Percentiles rank a stretch among this genome's conserved stretches.
Conservation (phyloP, 768 basidiomycete genomes). For the Lactarius pseudohatsudake region DNA sequence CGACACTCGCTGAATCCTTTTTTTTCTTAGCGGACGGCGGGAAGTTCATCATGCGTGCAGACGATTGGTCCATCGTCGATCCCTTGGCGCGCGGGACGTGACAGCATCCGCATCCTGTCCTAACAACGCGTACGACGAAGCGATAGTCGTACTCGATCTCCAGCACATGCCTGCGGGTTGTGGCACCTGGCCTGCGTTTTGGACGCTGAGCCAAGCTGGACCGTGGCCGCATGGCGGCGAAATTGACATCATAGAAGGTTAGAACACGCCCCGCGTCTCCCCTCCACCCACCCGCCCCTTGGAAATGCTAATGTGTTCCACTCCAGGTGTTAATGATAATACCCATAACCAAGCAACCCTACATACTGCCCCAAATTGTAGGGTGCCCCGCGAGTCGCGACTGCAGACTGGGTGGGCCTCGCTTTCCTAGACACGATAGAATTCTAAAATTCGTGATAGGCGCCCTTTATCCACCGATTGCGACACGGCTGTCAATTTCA, state of each 20-base stretch:
- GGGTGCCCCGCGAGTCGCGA: slow-evolving; percentile 38
- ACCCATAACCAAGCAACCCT: slow-evolving; percentile 50
- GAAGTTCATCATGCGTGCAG: slow-evolving; percentile 60
- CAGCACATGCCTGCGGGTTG: slow-evolving; percentile 62
- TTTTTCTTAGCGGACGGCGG: slow-evolving; percentile 37
- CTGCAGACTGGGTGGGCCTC: slow-evolving; percentile 48
- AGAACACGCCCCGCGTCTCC: neutral
- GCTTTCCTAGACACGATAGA: neutral
- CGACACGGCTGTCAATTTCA: slow-evolving; percentile 49
- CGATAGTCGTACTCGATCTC: slow-evolving; percentile 51
- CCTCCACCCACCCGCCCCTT: neutral
- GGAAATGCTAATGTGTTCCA: neutral
- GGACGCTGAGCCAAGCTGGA: slow-evolving; percentile 50
- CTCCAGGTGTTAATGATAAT: slow-evolving; percentile 49
- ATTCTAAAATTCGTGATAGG: slow-evolving; percentile 33
- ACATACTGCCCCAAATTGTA: slow-evolving; percentile 53
- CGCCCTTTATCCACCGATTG: slow-evolving; percentile 46
- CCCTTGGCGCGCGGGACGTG: slow-evolving; percentile 49
- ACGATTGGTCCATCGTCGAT: slow-evolving; percentile 41
- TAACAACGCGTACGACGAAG: slow-evolving; percentile 44
- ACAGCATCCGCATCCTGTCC: slow-evolving; percentile 59
- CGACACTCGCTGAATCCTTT: neutral
- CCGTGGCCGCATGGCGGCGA: slow-evolving; percentile 66
- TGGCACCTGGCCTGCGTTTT: slow-evolving; percentile 63
- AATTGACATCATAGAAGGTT: slow-evolving; percentile 62